These are phyloP conservation scores for Plasmodium inui DNA, from an alignment of 169 alveolate species.

Conservation along the genomic window DNA sequence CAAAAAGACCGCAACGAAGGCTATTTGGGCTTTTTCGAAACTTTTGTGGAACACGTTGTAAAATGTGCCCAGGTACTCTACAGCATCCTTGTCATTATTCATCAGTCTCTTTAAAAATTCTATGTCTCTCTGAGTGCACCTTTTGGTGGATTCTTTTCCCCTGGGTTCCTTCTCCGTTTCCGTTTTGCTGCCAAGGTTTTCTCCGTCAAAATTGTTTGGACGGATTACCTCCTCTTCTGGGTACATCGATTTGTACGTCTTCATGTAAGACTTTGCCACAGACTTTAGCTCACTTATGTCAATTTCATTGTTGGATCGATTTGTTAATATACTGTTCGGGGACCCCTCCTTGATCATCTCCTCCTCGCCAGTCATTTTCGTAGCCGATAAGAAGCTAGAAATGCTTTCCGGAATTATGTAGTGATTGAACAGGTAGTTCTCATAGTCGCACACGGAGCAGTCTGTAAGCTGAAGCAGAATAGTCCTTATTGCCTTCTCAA, in stretches of 20 bases:
- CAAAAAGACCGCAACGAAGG: slow-evolving; percentile 70
- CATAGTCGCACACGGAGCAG: slow-evolving; percentile 76
- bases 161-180: background rate
- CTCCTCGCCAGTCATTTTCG: slow-evolving; percentile 19
- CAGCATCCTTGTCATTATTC: slow-evolving; percentile 62
- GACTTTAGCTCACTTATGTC: background rate
- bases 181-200: background rate
- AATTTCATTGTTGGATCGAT: slow-evolving; percentile 24
- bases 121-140: background rate
- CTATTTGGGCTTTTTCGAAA: slow-evolving; percentile 74
- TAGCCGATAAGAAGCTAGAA: slow-evolving; percentile 61
- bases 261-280: slow-evolving; percentile 1
- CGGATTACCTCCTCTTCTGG: background rate
- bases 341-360: background rate
- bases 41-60: slow-evolving; percentile 67
- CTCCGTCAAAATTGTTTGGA: background rate
- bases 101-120: slow-evolving; percentile 55
- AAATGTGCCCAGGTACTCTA: slow-evolving; percentile 34
- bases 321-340: slow-evolving; percentile 3
- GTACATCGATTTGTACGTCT: slow-evolving; percentile 17
- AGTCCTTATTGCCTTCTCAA: slow-evolving; percentile 73
- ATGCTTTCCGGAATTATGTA: slow-evolving; percentile 70
- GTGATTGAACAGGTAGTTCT: slow-evolving; percentile 74
- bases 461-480: slow-evolving; percentile 72
- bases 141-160: background rate